Percentiles rank a stretch among this genome's conserved stretches.
Evolutionary conservation across 2,329 filamentous ascomycete genomes (phyloP).

Genomic region (Colletotrichum sojae): DNA sequence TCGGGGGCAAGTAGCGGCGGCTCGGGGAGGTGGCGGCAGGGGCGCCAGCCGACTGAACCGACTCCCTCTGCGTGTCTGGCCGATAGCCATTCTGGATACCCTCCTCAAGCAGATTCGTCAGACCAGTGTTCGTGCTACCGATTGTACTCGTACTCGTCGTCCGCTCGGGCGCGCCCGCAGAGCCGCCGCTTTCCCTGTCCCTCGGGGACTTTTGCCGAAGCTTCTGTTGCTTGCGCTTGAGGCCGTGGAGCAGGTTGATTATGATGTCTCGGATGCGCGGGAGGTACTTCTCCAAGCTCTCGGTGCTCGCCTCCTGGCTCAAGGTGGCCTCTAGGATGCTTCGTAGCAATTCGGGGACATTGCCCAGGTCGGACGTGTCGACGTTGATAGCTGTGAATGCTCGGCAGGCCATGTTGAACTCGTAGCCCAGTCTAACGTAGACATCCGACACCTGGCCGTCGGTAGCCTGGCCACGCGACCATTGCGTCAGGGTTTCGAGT

Average conservation of each 20-base stretch:
- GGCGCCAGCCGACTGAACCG: slow-evolving; percentile 36
- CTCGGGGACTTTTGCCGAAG: slow-evolving; percentile 75
- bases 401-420: slow-evolving; percentile 98
- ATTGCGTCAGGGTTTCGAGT: slow-evolving; percentile 96
- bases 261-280: slow-evolving; percentile 98
- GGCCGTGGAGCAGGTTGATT: slow-evolving; percentile 93
- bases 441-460: slow-evolving; percentile 98
- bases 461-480: slow-evolving; percentile 92
- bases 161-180: slow-evolving; percentile 58
- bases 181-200: slow-evolving; percentile 66
- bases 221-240: slow-evolving; percentile 97
- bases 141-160: slow-evolving; percentile 72
- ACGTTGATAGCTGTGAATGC: slow-evolving; percentile 98
- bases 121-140: slow-evolving; percentile 69
- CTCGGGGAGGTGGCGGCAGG: slow-evolving; percentile 60
- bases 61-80: slow-evolving; percentile 48
- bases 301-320: slow-evolving; percentile 94
- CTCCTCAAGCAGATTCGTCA: slow-evolving; percentile 73
- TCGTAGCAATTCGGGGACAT: slow-evolving; percentile 91
- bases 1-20: slow-evolving; percentile 59
- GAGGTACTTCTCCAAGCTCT: slow-evolving; percentile 93
- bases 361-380: slow-evolving; percentile 92
- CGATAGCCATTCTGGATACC: slow-evolving; percentile 69
- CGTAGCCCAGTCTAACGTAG: slow-evolving; percentile 96
- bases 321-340: slow-evolving; percentile 95